Conservation (phyloP, 2,329 filamentous ascomycete genomes). For the Coniochaeta ligniaria region DNA sequence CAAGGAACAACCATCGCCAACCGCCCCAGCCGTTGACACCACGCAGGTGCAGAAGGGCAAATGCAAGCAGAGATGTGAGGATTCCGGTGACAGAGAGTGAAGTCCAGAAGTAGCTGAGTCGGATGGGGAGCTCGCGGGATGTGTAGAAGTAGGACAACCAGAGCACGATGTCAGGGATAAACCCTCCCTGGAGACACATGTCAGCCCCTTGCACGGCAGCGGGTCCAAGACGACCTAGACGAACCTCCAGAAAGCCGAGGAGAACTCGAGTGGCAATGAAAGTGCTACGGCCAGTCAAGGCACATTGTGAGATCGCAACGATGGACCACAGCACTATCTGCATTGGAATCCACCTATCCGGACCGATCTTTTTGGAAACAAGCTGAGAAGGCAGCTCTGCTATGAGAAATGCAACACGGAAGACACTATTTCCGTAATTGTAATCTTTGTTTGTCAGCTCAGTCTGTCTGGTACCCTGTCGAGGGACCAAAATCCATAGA, state of each 20-base stretch:
- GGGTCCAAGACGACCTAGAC: not conserved
- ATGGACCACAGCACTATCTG: constrained; percentile 20
- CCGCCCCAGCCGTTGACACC: constrained; percentile 28
- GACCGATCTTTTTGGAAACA: constrained; percentile 40
- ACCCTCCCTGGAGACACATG: constrained; percentile 13
- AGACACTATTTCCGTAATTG: constrained; percentile 44
- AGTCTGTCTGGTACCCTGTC: no score
- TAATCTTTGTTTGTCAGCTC: constrained; percentile 21
- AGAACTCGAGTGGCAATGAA: constrained; percentile 16
- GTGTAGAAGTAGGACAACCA: constrained; percentile 21
- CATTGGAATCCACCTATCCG: constrained; percentile 20
- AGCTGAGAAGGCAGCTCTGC: constrained; percentile 54
- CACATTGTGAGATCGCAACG: constrained; percentile 15
- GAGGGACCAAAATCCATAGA: not conserved
- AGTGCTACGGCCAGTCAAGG: constrained; percentile 8
- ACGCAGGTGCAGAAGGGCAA: constrained; percentile 26
- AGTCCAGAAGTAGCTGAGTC: constrained; percentile 31
- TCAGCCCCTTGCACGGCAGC: not conserved
- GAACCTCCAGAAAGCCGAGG: constrained; percentile 16
- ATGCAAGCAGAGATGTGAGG: constrained; percentile 26
- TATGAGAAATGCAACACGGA: constrained; percentile 40
- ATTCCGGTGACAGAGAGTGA: constrained; percentile 23
- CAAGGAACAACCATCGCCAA: constrained; percentile 44
- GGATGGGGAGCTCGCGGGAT: constrained; percentile 26
- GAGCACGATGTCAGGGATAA: constrained; percentile 19